Evolutionary conservation across 116 monocot genomes (phyloP), one percentile per base, ranked within the genome.

Genomic region (Cymodocea nodosa): DNA sequence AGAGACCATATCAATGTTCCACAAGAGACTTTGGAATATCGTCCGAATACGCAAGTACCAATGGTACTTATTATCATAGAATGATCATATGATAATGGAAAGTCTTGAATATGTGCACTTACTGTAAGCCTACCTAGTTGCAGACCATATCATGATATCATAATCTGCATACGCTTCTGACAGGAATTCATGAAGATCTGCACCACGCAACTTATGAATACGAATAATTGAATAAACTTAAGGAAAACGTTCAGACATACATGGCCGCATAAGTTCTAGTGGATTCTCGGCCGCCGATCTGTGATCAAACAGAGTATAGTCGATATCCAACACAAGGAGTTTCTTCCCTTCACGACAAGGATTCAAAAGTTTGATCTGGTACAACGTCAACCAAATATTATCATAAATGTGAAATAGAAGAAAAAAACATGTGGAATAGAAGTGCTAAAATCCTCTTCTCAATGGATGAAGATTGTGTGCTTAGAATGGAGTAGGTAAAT

Each of bases 111-210:
- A 37, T 24, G 11, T 50, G 53, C 37, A 23, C n/a, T 65, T 4
- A 30, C 30, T 44, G 17, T 37, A 6, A 74, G 7, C 70, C 77
- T 37, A 92, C 99, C 99, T 85, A 18, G 99, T 99, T 68, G 99
- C 92, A 51, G 99, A 92, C 99, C 92, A 99, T 77, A 99, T 92
- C 18, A 99, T 87, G 52, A 99, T 86, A 66, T 99, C 99, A 78
- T 92, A 99, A 61, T 83, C 83, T 25, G 89, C 75, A 78, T 92
- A 92, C 23, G 63, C 92, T 79, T 86, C 86, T 62, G 92, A 66
- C 24, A 99, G 81, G 70, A 99, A 99, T 62, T 99, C 89, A 65
- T 99, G 86, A 69, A 92, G 89, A 89, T 99, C 99, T 89, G 92
- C 76, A 23, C 44, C n/a, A 15, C 18, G 54, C 35, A 15, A 34